Base-by-base conservation (phyloP, 169 alveolate genomes). In the Eimeria maxima region DNA sequence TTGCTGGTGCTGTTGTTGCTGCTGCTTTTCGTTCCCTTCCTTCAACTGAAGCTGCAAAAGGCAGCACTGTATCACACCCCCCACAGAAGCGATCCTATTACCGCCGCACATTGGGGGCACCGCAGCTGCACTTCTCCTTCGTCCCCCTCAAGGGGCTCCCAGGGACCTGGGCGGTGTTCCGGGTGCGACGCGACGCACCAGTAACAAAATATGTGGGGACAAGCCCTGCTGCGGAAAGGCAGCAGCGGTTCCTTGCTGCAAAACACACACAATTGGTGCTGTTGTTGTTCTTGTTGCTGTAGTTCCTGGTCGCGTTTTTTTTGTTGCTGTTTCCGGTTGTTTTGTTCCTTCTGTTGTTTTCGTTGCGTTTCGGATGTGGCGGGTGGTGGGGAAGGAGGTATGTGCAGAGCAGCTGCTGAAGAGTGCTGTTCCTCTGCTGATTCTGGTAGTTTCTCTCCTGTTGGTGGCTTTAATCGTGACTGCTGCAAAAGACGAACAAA, bases 121-220 rank as follows among this genome's bases (percentile, higher is more conserved):
- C 55, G 63, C 87, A 76, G 55, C 55, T 44, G 87, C 3, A 24
- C 8, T 1, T 76, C 60, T 47, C 50, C 87, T 45, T 44, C 42
- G 27, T 13, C 91, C 5, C 38, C 45, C n/a, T 47, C 74, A 14
- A 50, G 67, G 55, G 69, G 69, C 69, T 24, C 69, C 69, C 69
- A 60, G 69, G 69, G 69, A 2, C 69, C 69, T 24, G 69, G 91
- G 60, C 80, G 95, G 53, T 71, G 63, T n/a, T 27, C 38, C 0
- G 95, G 95, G 18, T 90, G 95, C 3, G 95, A 71, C 33, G 95
- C 95, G 20, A 53, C 95, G 27, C 95, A 90, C 90, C 90, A 90
- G 80, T 90, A 90, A 29, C 95, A 90, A 27, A 90, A 90, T 20
- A 45, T 63, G 57, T 90, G 95, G 38, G 73, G 29, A 74, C 95